Conservation (phyloP, 1,284 basidiomycete species). For the Entoloma clypeatum region DNA sequence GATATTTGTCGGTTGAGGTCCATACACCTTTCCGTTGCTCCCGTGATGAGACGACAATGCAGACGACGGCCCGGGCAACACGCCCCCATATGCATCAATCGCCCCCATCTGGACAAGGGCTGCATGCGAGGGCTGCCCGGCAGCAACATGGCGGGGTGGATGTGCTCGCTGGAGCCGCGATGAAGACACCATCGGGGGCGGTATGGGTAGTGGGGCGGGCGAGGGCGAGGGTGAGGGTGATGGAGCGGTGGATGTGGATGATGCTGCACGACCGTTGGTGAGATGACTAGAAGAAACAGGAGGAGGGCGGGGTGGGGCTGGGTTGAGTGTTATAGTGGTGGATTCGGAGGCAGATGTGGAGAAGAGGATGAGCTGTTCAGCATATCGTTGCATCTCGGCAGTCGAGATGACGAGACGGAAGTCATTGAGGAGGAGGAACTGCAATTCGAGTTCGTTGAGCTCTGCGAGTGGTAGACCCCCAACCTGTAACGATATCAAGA, state of each 20-base stretch:
- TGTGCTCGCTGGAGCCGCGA: no score
- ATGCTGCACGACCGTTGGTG: slow-evolving; percentile 17
- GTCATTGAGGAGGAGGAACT: slow-evolving; percentile 95
- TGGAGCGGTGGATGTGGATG: slow-evolving; percentile 19
- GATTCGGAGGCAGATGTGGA: slow-evolving; percentile 40
- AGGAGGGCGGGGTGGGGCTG: slow-evolving; percentile 21
- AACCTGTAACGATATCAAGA: slow-evolving; percentile 48
- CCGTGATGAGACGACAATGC: no score
- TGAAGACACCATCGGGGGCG: neutral
- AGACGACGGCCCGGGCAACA: no score
- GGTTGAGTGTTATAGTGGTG: slow-evolving; percentile 6
- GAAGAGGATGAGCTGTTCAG: slow-evolving; percentile 78
- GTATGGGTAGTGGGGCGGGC: neutral
- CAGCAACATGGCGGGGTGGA: no score
- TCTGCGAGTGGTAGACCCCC: slow-evolving; percentile 93
- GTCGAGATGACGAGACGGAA: slow-evolving; percentile 86
- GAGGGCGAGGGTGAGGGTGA: slow-evolving; percentile 16
- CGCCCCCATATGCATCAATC: no score
- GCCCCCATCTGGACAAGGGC: no score
- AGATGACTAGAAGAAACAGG: slow-evolving; percentile 15
- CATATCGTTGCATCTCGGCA: slow-evolving; percentile 94
- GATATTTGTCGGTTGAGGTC: no score
- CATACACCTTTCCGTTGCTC: no score
- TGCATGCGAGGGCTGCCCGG: no score
- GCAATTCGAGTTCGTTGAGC: slow-evolving; percentile 95